Evolutionary conservation across 441 rosid genomes (phyloP).

Genomic region (Populus hybrid): DNA sequence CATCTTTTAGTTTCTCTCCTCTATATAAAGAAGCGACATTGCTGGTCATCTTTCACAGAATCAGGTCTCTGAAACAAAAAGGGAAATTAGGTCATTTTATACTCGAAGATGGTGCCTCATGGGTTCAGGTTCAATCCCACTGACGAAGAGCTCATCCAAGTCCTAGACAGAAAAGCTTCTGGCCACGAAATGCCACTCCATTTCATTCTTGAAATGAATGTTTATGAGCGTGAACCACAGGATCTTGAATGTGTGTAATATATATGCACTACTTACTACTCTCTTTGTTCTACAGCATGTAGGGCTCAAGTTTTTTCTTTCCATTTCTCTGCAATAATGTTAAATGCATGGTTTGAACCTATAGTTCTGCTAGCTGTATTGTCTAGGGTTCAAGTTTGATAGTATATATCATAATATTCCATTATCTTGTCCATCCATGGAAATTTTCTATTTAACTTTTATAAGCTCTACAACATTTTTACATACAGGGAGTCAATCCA

Average conservation of each 20-base stretch:
- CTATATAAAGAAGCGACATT: background rate
- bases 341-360: no score
- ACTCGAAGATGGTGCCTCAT: conserved; percentile 22
- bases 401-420: background rate
- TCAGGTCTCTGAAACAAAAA: background rate
- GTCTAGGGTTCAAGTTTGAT: background rate
- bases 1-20: background rate
- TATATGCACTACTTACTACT: background rate
- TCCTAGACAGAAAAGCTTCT: conserved; percentile 21
- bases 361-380: no score
- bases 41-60: background rate
- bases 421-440: background rate
- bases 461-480: no score
- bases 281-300: background rate
- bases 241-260: conserved; percentile 18
- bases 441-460: background rate
- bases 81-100: background rate
- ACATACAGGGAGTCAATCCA: conserved; percentile 19
- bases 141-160: conserved; percentile 30
- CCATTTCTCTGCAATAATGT: background rate
- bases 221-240: conserved; percentile 29
- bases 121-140: conserved; percentile 36
- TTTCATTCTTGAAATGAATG: conserved; percentile 25
- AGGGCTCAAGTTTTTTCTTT: no score
- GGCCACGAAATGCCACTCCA: conserved; percentile 14